Evolutionary conservation across 345 rosid genomes (phyloP).

Genomic region (Pugionium dolabratum): DNA sequence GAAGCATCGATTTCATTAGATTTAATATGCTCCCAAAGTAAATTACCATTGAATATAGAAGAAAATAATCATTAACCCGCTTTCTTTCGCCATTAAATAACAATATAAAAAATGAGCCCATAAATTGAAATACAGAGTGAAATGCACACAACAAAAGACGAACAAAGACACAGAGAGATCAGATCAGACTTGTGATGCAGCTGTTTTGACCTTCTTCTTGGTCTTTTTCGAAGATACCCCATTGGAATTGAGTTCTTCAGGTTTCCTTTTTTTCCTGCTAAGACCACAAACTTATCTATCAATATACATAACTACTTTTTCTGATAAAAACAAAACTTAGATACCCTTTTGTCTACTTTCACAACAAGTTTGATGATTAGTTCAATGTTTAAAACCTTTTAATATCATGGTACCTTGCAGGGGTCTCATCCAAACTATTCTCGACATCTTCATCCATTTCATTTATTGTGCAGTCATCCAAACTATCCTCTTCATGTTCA

Average conservation of each 20-base stretch:
- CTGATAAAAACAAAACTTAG: neutral
- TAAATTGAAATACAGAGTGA: neutral
- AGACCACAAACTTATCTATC: constrained; percentile 9
- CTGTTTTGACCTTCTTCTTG: constrained; percentile 38
- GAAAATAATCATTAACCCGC: neutral
- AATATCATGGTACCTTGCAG: constrained; percentile 27
- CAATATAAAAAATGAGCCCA: constrained; percentile 21
- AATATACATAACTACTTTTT: neutral
- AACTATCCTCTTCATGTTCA: constrained; percentile 20
- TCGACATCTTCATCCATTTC: constrained; percentile 35
- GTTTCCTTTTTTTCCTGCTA: constrained; percentile 72
- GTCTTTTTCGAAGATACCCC: constrained; percentile 66
- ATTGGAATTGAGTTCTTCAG: constrained; percentile 61
- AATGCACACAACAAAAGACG: neutral
- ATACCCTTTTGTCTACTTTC: constrained; percentile 14
- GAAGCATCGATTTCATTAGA: too few relatives aligned
- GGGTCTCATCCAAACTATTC: constrained; percentile 18
- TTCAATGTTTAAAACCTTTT: neutral
- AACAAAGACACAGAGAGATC: neutral
- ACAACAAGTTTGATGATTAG: neutral
- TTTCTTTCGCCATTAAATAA: neutral
- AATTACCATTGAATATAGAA: neutral
- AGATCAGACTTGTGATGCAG: constrained; percentile 9
- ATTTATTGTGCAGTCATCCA: constrained; percentile 28
- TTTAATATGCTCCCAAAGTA: neutral